A percentile compares a stretch with the other conserved stretches of the same genome.
phyloP scores from a whole-genome alignment of 2,329 filamentous ascomycete genomes.

The Chaetomium globosum region DNA sequence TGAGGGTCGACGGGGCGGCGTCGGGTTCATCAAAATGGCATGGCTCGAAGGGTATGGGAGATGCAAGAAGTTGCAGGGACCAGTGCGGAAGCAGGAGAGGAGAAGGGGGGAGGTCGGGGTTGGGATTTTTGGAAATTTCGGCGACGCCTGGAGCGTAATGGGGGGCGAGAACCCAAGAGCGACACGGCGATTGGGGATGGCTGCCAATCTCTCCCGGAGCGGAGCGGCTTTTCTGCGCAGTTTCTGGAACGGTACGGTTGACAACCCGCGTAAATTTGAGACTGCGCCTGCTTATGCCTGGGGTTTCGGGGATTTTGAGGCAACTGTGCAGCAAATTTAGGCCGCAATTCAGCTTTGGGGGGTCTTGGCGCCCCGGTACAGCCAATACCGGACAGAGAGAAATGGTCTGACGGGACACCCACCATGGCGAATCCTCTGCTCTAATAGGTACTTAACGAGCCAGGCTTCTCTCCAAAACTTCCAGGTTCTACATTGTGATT shows the following conservation, averaged over 20 bases:
- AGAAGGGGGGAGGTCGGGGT: constrained; percentile 33
- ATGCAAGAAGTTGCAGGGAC: constrained; percentile 29
- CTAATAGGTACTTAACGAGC: neutral
- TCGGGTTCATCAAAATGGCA: constrained; percentile 37
- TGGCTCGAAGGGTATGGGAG: constrained; percentile 32
- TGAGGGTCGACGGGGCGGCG: constrained; percentile 37
- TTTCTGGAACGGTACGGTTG: constrained; percentile 34
- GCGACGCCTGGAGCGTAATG: constrained; percentile 37
- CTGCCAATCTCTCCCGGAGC: constrained; percentile 34
- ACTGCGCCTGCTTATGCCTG: constrained; percentile 31
- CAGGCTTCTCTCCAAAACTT: neutral
- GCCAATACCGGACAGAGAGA: neutral
- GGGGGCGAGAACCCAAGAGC: constrained; percentile 37
- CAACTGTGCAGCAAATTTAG: constrained; percentile 35
- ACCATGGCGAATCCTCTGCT: neutral
- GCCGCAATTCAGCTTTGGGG: constrained; percentile 29
- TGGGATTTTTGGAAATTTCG: constrained; percentile 39
- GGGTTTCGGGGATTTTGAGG: constrained; percentile 32
- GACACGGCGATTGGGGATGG: constrained; percentile 38
- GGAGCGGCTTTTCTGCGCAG: constrained; percentile 35
- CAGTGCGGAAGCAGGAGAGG: constrained; percentile 31
- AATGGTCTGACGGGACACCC: neutral
- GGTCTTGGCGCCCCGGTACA: constrained; percentile 35
- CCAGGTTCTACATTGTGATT: neutral
- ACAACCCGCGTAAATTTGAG: constrained; percentile 36